phyloP scores from a whole-genome alignment of 352 stramenopile genomes.

The Globisporangium middletonii region DNA sequence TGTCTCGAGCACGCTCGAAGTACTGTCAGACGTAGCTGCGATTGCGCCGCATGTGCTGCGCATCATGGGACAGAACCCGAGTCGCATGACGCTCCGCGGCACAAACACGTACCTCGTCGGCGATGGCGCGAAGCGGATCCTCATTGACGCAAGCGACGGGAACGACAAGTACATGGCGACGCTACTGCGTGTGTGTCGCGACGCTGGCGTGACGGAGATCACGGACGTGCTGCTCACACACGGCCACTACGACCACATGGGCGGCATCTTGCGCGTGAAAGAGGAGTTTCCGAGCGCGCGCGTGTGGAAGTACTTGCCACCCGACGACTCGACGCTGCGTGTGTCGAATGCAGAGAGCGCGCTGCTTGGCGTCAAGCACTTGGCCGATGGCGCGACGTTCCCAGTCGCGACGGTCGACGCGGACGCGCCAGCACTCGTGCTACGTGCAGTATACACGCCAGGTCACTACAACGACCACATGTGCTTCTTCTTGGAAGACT shows the following conservation, averaged over 20 bases:
- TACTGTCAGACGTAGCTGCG: constrained; percentile 30
- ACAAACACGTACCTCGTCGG: constrained; percentile 91
- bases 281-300: constrained; percentile 41
- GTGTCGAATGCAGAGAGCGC: constrained; percentile 46
- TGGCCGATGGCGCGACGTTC: constrained; percentile 42
- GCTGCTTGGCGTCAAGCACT: constrained; percentile 30
- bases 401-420: constrained; percentile 10
- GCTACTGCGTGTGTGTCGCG: constrained; percentile 36
- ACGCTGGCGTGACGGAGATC: constrained; percentile 42
- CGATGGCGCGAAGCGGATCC: constrained; percentile 40
- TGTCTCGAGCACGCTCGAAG: constrained; percentile 31
- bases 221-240: constrained; percentile 86
- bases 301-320: constrained; percentile 70
- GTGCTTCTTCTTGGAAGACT: constrained; percentile 54
- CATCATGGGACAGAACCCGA: constrained; percentile 81
- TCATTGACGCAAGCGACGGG: constrained; percentile 80
- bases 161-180: constrained; percentile 42
- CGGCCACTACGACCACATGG: constrained; percentile 86
- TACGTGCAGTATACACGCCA: constrained; percentile 69
- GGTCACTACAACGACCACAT: constrained; percentile 85
- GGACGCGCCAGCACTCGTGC: constrained; percentile 6
- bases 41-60: constrained; percentile 54
- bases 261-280: constrained; percentile 60
- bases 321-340: constrained; percentile 27
- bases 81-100: constrained; percentile 83